Base-by-base conservation (phyloP, 345 rosid species). In the Populus pruinosa region DNA sequence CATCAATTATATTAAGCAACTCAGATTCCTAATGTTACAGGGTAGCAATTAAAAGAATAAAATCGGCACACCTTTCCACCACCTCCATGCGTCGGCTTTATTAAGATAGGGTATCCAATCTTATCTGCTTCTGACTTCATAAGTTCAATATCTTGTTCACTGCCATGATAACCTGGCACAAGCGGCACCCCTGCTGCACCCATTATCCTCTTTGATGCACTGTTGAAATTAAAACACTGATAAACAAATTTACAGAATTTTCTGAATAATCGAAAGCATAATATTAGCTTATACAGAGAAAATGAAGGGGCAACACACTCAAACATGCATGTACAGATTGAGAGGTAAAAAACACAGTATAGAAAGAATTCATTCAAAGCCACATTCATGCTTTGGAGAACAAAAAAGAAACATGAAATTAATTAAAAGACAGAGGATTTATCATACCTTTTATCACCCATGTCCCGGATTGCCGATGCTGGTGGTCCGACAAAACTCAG, bases 141-240 rank as follows among this genome's bases (percentile, higher is more conserved):
- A 78, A 86, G 70, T 76, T 93, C 89, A 23, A 95, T 86, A 87
- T 92, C 94, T 85, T 93, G 99, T 75, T 89, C 95, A 59, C 81
- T 81, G 5, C 97, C 99, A 82, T 93, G 99, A 89, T 95, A 93
- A 73, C 98, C 98, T 2, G 94, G 99, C 72, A 93, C 98, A 33
- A 93, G 91, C 16, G 97, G 98, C 80, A 93, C 99, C 71, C 96
- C 98, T 27, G 98, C 98, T n/a, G 90, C 93, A 4, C 97, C 99
- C 99, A 95, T 95, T 85, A 95, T 95, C 87, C 92, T 90, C 87
- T 93, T 93, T 47, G 97, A 95, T 10, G 97, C 98, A 86, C 99
- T 95, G 59, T 44, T 33, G 89, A 38, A 77, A 33, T 76, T 53
- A 78, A 36, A 78, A 29, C 47, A 65, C 59, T 47, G 50, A 47